Conservation (phyloP, 2,329 filamentous ascomycete genomes). For the Alternaria infectoria region DNA sequence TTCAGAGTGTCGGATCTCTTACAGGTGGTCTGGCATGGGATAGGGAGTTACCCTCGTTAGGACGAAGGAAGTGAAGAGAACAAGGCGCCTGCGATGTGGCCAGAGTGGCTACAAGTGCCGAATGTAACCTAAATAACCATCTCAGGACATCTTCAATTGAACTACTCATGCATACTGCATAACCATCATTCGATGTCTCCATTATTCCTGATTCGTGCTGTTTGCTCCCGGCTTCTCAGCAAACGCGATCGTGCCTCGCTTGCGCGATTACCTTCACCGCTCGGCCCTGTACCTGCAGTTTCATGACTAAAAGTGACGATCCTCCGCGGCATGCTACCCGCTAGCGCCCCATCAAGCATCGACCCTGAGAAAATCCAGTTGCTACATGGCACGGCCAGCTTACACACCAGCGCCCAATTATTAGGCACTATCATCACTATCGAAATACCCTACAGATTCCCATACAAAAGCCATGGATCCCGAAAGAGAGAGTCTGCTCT, state of each 20-base stretch:
- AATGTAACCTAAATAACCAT: neutral
- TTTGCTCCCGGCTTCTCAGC: neutral
- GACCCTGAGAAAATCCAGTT: neutral
- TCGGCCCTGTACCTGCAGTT: slow-evolving; percentile 9
- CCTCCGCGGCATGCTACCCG: neutral
- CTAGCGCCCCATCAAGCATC: neutral
- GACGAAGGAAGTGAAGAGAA: neutral
- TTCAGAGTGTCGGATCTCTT: neutral
- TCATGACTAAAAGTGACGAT: slow-evolving; percentile 11
- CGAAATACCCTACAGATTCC: neutral
- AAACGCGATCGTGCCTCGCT: neutral
- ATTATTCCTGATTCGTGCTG: neutral
- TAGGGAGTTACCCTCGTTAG: neutral
- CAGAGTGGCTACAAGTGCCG: neutral
- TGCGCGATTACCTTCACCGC: neutral
- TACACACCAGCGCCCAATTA: neutral
- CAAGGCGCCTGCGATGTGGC: neutral
- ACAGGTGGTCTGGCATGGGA: neutral
- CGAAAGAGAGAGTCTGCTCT: slow-evolving; percentile 18
- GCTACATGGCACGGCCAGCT: neutral
- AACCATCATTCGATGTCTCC: neutral
- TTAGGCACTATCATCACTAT: neutral
- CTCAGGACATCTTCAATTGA: neutral
- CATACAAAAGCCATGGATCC: neutral
- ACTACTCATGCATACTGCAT: neutral